A percentile compares a stretch with the other conserved stretches of the same genome.
These are phyloP conservation scores for Neoboletus brunneissimus DNA, from an alignment of 768 basidiomycete species.

Conservation along the genomic window DNA sequence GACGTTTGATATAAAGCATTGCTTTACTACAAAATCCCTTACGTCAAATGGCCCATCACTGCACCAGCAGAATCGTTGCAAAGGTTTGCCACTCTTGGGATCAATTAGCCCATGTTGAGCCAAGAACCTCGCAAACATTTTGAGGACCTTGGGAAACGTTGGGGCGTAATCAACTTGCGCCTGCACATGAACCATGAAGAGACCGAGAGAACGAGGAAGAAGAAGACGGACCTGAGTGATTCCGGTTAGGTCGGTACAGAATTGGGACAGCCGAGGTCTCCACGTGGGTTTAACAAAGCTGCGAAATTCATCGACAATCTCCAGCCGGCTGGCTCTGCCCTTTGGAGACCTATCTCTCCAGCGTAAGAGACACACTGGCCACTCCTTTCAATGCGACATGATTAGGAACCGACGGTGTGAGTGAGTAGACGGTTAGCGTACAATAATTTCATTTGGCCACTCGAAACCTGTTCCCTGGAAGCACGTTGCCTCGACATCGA, in stretches of 20 bases:
- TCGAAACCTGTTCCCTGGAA: constrained; percentile 60
- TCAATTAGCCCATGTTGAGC: constrained; percentile 69
- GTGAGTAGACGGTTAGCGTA: constrained; percentile 37
- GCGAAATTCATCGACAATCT: constrained; percentile 78
- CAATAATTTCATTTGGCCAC: constrained; percentile 96
- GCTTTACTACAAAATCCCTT: constrained; percentile 83
- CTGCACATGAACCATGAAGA: constrained; percentile 39
- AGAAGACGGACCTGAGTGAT: constrained; percentile 77
- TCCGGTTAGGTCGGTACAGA: constrained; percentile 86
- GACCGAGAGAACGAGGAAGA: not conserved
- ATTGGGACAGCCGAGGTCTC: constrained; percentile 74
- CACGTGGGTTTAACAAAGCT: constrained; percentile 87
- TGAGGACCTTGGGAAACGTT: constrained; percentile 66
- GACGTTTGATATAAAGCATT: constrained; percentile 84
- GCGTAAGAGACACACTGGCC: constrained; percentile 83
- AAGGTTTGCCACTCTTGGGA: constrained; percentile 48
- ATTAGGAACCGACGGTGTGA: constrained; percentile 5
- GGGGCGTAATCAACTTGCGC: constrained; percentile 79
- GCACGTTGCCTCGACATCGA: constrained; percentile 91
- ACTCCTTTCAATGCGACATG: constrained; percentile 57
- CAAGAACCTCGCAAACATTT: constrained; percentile 64
- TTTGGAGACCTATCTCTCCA: constrained; percentile 67
- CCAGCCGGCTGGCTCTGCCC: constrained; percentile 53
- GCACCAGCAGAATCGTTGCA: constrained; percentile 75
- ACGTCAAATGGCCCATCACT: constrained; percentile 83